A percentile compares a stretch with the other conserved stretches of the same genome.
phyloP scores from a whole-genome alignment of 371 early-diverging fungal species.

The Mucor velutinosus region DNA sequence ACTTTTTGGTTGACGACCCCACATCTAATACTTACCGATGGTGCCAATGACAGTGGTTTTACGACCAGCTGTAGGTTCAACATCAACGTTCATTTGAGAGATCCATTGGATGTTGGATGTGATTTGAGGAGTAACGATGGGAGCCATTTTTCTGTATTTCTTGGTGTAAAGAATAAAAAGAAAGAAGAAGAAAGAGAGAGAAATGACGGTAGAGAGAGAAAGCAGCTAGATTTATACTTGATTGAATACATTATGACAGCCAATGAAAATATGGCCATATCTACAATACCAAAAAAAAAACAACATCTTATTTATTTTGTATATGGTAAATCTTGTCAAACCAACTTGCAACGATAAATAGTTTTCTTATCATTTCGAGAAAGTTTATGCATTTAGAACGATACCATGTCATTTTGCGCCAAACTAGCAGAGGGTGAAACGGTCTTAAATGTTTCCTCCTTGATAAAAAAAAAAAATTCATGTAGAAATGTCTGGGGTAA shows the following conservation, averaged over 20 bases:
- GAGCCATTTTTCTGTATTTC: constrained; percentile 7
- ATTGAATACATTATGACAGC: neutral
- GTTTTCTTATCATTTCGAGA: neutral
- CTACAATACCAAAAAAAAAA: neutral
- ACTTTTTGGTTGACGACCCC: neutral
- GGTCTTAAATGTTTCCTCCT: constrained; percentile 4
- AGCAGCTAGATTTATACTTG: neutral
- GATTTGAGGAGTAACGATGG: constrained; percentile 30
- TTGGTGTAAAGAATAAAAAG: neutral
- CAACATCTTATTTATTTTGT: neutral
- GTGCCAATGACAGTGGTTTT: constrained; percentile 69
- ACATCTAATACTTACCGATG: constrained; percentile 19
- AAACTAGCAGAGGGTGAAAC: neutral
- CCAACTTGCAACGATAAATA: neutral
- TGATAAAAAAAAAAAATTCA: neutral
- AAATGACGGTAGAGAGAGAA: neutral
- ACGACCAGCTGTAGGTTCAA: constrained; percentile 66
- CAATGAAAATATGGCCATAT: neutral
- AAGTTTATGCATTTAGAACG: neutral
- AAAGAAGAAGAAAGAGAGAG: neutral
- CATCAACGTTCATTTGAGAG: constrained; percentile 66
- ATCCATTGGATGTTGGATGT: constrained; percentile 77
- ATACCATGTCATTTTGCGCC: neutral
- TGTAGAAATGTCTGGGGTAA: constrained; percentile 4
- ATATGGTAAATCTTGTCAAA: neutral